These are phyloP conservation scores for Castanea crenata DNA, from an alignment of 306 rosid genomes.

Conservation along the genomic window DNA sequence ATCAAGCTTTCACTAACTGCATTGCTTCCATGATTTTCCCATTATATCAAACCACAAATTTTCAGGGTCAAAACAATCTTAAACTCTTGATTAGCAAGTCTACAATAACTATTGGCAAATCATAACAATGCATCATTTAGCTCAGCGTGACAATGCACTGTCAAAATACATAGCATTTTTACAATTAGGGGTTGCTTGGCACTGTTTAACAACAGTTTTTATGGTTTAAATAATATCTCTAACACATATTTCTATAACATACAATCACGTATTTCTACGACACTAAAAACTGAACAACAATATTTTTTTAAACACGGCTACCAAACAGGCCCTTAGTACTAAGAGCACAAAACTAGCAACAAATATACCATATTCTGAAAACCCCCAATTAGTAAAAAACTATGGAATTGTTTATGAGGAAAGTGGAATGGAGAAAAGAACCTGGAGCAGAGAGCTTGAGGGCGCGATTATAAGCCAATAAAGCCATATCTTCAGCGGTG, in stretches of 20 bases:
- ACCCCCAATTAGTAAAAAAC: background rate
- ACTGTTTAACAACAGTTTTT: no score
- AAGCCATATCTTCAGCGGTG: constrained; percentile 83
- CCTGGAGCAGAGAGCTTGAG: constrained; percentile 87
- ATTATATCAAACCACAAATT: background rate
- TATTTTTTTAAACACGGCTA: no score
- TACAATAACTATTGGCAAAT: background rate
- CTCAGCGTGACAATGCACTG: background rate
- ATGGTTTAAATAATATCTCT: no score
- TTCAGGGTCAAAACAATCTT: background rate
- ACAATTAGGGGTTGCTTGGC: no score
- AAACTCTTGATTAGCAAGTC: background rate
- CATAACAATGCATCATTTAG: background rate
- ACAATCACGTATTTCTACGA: no score
- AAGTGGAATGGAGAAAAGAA: constrained; percentile 2
- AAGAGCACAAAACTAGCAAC: background rate
- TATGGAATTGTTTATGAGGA: background rate
- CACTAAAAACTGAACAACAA: no score
- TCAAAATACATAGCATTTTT: background rate
- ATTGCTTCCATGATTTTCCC: background rate
- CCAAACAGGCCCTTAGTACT: background rate
- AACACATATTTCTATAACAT: no score
- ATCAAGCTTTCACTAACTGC: background rate
- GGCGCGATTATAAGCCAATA: constrained; percentile 89
- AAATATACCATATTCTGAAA: background rate